phyloP scores from a whole-genome alignment of 495 filamentous ascomycete species.

The Saxophila tyrrhenica region DNA sequence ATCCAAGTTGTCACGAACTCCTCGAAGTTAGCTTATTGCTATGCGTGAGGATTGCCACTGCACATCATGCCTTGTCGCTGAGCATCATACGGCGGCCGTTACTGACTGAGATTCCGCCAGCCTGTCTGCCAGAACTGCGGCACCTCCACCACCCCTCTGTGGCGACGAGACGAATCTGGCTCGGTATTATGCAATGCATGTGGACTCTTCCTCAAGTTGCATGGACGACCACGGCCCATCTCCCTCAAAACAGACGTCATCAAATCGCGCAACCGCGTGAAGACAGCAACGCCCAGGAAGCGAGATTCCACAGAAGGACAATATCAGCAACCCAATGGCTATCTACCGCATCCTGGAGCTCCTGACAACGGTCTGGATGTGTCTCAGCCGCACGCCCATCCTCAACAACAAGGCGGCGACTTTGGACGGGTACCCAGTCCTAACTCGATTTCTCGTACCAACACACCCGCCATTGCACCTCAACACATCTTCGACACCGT shows the following conservation, averaged over 20 bases:
- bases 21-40: no score
- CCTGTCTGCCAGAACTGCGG: constrained; percentile 95
- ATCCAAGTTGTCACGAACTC: no score
- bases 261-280: constrained; percentile 96
- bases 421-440: not conserved
- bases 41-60: no score
- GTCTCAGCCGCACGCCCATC: constrained; percentile 20
- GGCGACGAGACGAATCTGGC: constrained; percentile 91
- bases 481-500: constrained; percentile 70
- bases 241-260: constrained; percentile 98
- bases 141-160: constrained; percentile 90
- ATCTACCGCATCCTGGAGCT: constrained; percentile 45
- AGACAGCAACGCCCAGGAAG: constrained; percentile 88
- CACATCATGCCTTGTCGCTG: not conserved
- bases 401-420: constrained; percentile 22
- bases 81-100: not conserved
- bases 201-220: constrained; percentile 92
- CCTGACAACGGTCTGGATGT: constrained; percentile 17
- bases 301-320: constrained; percentile 37
- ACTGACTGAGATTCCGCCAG: constrained; percentile 34
- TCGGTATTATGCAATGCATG: constrained; percentile 99
- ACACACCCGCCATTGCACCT: constrained; percentile 66
- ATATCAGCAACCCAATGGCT: constrained; percentile 34
- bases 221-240: constrained; percentile 84
- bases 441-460: constrained; percentile 67